A percentile compares a stretch with the other conserved stretches of the same genome.
Evolutionary conservation across 129 eudicot genomes (phyloP).

Genomic region (Flaveria brownii): DNA sequence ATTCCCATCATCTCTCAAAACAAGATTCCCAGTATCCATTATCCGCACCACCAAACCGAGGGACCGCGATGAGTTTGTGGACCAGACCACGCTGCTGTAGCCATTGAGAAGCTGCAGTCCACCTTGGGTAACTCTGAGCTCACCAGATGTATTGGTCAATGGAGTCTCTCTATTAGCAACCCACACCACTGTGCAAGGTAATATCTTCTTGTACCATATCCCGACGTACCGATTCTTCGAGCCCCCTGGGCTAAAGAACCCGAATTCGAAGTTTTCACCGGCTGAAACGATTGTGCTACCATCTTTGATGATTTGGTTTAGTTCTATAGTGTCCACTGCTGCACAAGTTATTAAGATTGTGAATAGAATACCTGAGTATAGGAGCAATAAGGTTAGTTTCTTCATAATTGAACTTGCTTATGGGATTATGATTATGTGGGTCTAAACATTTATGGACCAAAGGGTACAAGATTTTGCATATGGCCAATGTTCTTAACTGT

Average conservation of each 20-base stretch:
- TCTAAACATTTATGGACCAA: no score
- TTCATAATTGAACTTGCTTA: conserved; percentile 9
- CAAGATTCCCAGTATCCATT: conserved; percentile 48
- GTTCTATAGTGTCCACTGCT: conserved; percentile 28
- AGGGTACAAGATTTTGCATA: no score
- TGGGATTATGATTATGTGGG: no score
- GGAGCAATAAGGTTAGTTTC: neutral
- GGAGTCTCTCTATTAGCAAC: conserved; percentile 39
- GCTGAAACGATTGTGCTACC: conserved; percentile 51
- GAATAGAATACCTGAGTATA: neutral
- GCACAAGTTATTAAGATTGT: conserved; percentile 17
- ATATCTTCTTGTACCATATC: conserved; percentile 38
- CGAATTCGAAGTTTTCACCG: conserved; percentile 36
- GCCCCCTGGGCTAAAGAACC: conserved; percentile 41
- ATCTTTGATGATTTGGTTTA: conserved; percentile 28
- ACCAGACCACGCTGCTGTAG: conserved; percentile 41
- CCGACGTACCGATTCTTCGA: conserved; percentile 32
- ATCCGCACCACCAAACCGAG: conserved; percentile 32
- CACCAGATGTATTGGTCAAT: conserved; percentile 19
- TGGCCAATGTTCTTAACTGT: no score
- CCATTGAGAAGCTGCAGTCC: conserved; percentile 13
- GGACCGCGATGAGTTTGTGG: conserved; percentile 34
- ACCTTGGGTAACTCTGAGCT: conserved; percentile 21
- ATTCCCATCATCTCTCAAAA: conserved; percentile 16
- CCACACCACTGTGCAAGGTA: conserved; percentile 34